Percentiles rank a stretch among this genome's conserved stretches.
Conservation (phyloP, 306 rosid genomes). For the Pyrus pyrifolia region DNA sequence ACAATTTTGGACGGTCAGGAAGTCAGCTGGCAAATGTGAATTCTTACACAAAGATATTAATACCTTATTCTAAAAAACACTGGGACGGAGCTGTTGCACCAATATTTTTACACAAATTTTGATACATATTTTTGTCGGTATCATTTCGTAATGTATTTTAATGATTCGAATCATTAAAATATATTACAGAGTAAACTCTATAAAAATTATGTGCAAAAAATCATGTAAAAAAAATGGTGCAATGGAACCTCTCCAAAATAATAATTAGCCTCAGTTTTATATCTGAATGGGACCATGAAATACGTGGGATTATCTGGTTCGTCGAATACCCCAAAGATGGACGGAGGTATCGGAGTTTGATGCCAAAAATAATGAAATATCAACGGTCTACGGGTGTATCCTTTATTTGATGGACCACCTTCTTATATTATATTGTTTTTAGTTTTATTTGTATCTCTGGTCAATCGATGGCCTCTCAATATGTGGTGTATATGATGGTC, state of each 20-base stretch:
- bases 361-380: neutral
- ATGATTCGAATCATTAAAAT: too few relatives aligned
- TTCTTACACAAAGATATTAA: neutral
- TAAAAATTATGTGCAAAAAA: too few relatives aligned
- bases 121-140: too few relatives aligned
- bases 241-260: too few relatives aligned
- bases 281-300: neutral
- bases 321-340: neutral
- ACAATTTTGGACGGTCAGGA: neutral
- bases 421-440: too few relatives aligned
- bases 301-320: neutral
- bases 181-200: too few relatives aligned
- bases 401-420: neutral
- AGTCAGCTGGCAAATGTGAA: neutral
- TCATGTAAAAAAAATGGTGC: too few relatives aligned
- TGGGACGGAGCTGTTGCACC: too few relatives aligned
- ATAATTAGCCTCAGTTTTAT: neutral
- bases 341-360: slow-evolving; percentile 1
- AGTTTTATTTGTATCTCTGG: neutral
- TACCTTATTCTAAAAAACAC: neutral
- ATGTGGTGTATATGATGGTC: neutral
- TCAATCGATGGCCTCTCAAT: neutral
- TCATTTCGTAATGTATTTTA: too few relatives aligned
- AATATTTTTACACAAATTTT: too few relatives aligned
- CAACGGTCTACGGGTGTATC: neutral